phyloP scores from a whole-genome alignment of 768 basidiomycete genomes.

The Boletus rubroflammeus region DNA sequence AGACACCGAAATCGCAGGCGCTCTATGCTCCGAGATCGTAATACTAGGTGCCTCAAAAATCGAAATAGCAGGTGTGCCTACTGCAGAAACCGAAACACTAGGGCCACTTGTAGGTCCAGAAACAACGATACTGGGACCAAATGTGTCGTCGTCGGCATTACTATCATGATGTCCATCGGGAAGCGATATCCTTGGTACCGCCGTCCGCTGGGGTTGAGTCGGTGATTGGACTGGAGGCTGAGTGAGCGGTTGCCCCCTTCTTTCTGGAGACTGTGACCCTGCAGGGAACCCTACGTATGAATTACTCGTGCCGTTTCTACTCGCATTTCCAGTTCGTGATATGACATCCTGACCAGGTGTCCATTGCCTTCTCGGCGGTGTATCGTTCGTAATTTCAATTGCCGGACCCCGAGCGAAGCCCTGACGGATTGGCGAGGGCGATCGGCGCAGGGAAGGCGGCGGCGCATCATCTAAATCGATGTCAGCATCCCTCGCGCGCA shows the following conservation, averaged over 20 bases:
- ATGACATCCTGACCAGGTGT: slow-evolving; percentile 19
- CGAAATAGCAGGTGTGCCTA: slow-evolving; percentile 16
- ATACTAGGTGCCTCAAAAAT: slow-evolving; percentile 27
- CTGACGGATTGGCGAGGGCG: slow-evolving; percentile 29
- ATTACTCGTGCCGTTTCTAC: slow-evolving; percentile 5
- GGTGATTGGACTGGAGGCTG: slow-evolving; percentile 2
- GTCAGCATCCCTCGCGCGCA: slow-evolving; percentile 16
- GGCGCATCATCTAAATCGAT: slow-evolving; percentile 44
- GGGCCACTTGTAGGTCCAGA: slow-evolving; percentile 21
- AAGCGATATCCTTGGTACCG: slow-evolving; percentile 44
- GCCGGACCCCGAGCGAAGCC: slow-evolving; percentile 17
- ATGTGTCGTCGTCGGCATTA: neutral
- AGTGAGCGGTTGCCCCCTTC: slow-evolving; percentile 3
- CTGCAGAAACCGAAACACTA: slow-evolving; percentile 28
- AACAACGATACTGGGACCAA: slow-evolving; percentile 31
- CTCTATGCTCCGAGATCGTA: slow-evolving; percentile 21
- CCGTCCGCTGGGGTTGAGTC: slow-evolving; percentile 21
- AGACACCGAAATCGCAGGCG: slow-evolving; percentile 19
- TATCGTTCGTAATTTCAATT: slow-evolving; percentile 30
- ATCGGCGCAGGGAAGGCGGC: slow-evolving; percentile 39
- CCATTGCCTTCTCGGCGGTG: slow-evolving; percentile 29
- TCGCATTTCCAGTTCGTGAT: slow-evolving; percentile 10
- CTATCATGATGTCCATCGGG: slow-evolving; percentile 16
- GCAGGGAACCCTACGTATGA: slow-evolving; percentile 4
- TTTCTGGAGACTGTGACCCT: slow-evolving; percentile 17